Conservation (phyloP, 139 green algal genomes). For the Asterochloris erici region DNA sequence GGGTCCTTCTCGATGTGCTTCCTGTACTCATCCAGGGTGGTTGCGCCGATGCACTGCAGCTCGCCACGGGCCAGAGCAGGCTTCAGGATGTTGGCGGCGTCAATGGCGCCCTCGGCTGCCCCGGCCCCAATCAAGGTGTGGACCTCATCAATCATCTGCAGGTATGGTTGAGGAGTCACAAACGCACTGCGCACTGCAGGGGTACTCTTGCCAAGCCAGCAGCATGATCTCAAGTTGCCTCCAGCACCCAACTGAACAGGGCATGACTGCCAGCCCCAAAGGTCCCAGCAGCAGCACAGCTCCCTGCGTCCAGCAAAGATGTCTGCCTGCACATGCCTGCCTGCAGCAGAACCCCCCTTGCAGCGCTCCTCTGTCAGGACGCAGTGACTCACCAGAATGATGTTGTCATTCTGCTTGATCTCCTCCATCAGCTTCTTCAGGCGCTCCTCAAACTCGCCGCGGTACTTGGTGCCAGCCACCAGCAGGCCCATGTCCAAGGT, state of each 20-base stretch:
- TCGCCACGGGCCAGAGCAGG: slow-evolving; percentile 96
- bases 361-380: background rate
- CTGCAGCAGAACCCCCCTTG: too few species aligned
- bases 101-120: slow-evolving; percentile 97
- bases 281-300: background rate
- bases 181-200: too few species aligned
- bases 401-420: slow-evolving; percentile 99
- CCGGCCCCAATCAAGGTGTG: slow-evolving; percentile 98
- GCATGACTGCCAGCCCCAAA: background rate
- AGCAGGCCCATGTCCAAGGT: slow-evolving; percentile 99
- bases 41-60: slow-evolving; percentile 99
- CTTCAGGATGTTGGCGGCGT: slow-evolving; percentile 99
- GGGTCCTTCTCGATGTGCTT: slow-evolving; percentile 99
- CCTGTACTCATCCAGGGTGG: slow-evolving; percentile 98
- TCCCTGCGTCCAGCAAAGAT: background rate
- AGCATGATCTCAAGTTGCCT: too few species aligned
- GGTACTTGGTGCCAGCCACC: slow-evolving; percentile 99
- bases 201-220: too few species aligned
- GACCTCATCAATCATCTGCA: slow-evolving; percentile 70
- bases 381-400: slow-evolving; percentile 82
- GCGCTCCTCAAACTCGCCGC: slow-evolving; percentile 99
- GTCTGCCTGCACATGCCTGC: background rate
- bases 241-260: background rate
- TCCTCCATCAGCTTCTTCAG: slow-evolving; percentile 99
- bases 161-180: background rate